A percentile compares a stretch with the other conserved stretches of the same genome.
These are phyloP conservation scores for Calonectria fujianensis DNA, from an alignment of 2,329 filamentous ascomycete genomes.

Conservation along the genomic window DNA sequence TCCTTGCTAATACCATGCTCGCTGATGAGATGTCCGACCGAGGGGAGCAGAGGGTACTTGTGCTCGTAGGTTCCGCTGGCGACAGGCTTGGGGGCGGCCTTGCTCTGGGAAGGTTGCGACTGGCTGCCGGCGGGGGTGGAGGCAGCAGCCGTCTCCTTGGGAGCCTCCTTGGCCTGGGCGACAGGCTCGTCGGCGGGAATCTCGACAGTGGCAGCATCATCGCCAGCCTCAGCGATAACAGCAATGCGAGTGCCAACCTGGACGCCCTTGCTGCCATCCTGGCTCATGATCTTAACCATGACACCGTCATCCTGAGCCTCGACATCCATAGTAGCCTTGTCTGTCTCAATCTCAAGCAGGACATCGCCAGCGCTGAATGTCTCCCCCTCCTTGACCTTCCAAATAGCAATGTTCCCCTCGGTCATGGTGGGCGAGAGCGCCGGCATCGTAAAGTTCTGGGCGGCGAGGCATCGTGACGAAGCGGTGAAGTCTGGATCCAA, in stretches of 20 bases:
- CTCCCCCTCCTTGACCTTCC: conserved; percentile 92
- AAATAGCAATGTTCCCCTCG: conserved; percentile 89
- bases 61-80: conserved; percentile 75
- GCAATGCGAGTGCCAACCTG: conserved; percentile 88
- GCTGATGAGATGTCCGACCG: conserved; percentile 88
- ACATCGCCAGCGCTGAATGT: conserved; percentile 89
- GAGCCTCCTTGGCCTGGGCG: conserved; percentile 80
- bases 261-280: conserved; percentile 84
- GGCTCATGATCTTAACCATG: conserved; percentile 86
- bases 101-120: conserved; percentile 60
- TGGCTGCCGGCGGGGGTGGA: conserved; percentile 54
- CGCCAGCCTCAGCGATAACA: conserved; percentile 86
- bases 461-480: conserved; percentile 78
- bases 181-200: conserved; percentile 82
- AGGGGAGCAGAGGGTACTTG: conserved; percentile 85
- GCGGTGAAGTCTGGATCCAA: conserved; percentile 76
- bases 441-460: conserved; percentile 93
- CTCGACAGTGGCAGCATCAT: conserved; percentile 84
- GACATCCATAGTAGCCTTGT: conserved; percentile 96
- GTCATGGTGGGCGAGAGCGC: conserved; percentile 95
- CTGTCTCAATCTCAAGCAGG: conserved; percentile 93
- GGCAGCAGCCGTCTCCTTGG: conserved; percentile 61
- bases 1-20: conserved; percentile 85
- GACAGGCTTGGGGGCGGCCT: conserved; percentile 59
- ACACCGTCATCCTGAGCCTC: conserved; percentile 94